Conservation (phyloP, 1,139 yeast species). For the Taphrina pruni region DNA sequence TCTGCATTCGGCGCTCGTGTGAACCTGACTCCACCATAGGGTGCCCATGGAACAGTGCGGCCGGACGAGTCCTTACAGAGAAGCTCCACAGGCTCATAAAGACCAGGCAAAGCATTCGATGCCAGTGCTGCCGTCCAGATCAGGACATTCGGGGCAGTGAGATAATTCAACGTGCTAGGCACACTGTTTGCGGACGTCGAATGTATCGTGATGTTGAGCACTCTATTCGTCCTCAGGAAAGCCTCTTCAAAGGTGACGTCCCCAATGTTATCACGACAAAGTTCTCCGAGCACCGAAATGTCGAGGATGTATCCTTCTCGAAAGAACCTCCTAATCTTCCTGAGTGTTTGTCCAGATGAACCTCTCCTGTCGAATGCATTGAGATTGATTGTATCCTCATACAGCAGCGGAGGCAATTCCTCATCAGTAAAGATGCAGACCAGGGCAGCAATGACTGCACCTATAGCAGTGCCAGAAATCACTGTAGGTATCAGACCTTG, state of each 20-base stretch:
- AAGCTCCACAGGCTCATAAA: slow-evolving; percentile 83
- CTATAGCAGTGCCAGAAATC: slow-evolving; percentile 93
- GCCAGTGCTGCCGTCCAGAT: slow-evolving; percentile 98
- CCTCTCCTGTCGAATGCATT: slow-evolving; percentile 56
- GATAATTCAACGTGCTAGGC: slow-evolving; percentile 80
- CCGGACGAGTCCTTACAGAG: slow-evolving; percentile 78
- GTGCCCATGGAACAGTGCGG: slow-evolving; percentile 71
- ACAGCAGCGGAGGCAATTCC: slow-evolving; percentile 57
- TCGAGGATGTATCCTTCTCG: slow-evolving; percentile 74
- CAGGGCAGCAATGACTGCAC: slow-evolving; percentile 90
- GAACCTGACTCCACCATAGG: slow-evolving; percentile 36
- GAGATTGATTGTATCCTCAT: slow-evolving; percentile 55
- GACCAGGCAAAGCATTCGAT: slow-evolving; percentile 89
- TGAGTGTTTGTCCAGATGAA: slow-evolving; percentile 61
- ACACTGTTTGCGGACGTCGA: slow-evolving; percentile 64
- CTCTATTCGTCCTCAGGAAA: slow-evolving; percentile 78
- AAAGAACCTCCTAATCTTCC: slow-evolving; percentile 57
- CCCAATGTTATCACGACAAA: slow-evolving; percentile 80
- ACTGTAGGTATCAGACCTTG: slow-evolving; percentile 80
- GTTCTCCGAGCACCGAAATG: slow-evolving; percentile 68
- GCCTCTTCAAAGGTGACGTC: slow-evolving; percentile 92
- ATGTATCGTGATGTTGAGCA: slow-evolving; percentile 85
- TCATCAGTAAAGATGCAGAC: slow-evolving; percentile 80
- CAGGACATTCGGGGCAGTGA: slow-evolving; percentile 92
- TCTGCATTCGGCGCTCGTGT: slow-evolving; percentile 64